phyloP scores from a whole-genome alignment of 169 alveolate species.

The Cardiosporidium cionae region DNA sequence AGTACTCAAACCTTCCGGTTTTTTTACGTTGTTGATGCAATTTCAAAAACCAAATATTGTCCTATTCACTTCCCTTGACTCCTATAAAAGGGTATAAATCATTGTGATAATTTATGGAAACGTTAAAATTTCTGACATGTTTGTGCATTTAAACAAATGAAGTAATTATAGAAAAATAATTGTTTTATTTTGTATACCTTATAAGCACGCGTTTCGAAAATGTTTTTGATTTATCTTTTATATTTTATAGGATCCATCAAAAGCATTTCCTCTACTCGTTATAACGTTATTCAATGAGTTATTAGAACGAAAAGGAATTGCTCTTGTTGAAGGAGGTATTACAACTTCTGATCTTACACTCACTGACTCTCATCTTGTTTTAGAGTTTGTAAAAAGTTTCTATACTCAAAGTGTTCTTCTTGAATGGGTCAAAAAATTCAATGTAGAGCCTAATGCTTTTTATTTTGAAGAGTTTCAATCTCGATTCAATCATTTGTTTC shows the following conservation, averaged over 20 bases:
- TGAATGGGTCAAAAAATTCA: slow-evolving; percentile 4
- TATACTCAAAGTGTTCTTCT: background rate
- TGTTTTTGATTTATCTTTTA: too few relatives aligned
- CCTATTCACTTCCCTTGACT: background rate
- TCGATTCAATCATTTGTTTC: background rate
- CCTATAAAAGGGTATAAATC: background rate
- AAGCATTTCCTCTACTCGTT: background rate
- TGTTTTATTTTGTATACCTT: too few relatives aligned
- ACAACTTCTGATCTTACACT: background rate
- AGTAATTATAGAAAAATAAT: too few relatives aligned
- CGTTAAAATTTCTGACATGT: too few relatives aligned
- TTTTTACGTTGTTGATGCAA: background rate
- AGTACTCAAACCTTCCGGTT: background rate
- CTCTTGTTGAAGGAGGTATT: background rate
- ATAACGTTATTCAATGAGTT: background rate
- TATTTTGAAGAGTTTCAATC: background rate
- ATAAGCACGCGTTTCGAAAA: too few relatives aligned
- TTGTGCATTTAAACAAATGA: too few relatives aligned
- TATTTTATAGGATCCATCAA: background rate
- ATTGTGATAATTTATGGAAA: background rate
- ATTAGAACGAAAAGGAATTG: background rate
- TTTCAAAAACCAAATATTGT: background rate
- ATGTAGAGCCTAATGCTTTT: background rate
- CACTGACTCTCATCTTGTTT: background rate
- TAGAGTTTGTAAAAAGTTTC: background rate